These are phyloP conservation scores for Russula ochroleuca DNA, from an alignment of 768 basidiomycete species.

Conservation along the genomic window DNA sequence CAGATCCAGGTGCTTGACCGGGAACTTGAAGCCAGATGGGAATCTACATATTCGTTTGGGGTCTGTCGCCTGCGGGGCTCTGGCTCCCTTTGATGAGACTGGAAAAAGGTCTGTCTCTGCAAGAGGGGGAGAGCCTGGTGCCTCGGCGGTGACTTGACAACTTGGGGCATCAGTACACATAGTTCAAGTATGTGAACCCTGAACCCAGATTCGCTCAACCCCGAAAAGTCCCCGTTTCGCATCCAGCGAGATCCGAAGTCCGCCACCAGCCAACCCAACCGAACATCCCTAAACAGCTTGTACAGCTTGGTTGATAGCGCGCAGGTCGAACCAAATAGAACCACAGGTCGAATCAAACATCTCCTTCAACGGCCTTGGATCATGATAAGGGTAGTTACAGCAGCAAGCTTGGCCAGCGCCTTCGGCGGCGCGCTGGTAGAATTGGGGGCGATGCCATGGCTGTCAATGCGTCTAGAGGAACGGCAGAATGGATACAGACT, in stretches of 20 bases:
- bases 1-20: too few relatives aligned
- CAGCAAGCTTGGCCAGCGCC: not conserved
- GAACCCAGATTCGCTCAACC: conserved; percentile 1
- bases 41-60: not conserved
- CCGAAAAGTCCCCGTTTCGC: not conserved
- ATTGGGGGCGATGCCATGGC: not conserved
- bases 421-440: not conserved
- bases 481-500: not conserved
- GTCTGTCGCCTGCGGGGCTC: not conserved
- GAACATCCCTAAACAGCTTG: not conserved
- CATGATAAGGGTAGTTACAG: too few relatives aligned
- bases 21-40: not conserved
- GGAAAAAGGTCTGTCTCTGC: not conserved
- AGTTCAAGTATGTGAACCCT: not conserved
- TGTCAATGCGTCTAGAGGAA: not conserved
- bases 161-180: not conserved
- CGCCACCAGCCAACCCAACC: not conserved
- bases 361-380: too few relatives aligned
- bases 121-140: not conserved
- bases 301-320: not conserved
- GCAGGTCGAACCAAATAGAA: conserved; percentile 1
- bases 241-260: conserved; percentile 2
- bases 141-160: not conserved
- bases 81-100: conserved; percentile 1
- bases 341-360: not conserved